Evolutionary conservation across 129 eudicot species (phyloP).

Genomic region (Oenanthe sinensis): DNA sequence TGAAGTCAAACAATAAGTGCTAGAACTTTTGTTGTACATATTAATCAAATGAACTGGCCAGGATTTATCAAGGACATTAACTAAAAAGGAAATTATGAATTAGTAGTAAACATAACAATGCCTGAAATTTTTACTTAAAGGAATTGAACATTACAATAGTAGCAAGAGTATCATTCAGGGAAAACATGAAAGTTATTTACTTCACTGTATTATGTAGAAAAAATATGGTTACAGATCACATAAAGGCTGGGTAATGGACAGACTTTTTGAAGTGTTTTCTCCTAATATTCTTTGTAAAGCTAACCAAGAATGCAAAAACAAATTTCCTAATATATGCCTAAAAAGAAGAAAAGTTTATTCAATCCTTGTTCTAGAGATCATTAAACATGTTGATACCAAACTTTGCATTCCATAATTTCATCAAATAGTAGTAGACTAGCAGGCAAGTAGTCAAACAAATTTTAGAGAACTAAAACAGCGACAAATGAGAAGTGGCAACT

Average conservation of each 20-base stretch:
- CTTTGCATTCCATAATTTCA: neutral
- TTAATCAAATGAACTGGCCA: neutral
- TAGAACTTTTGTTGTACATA: neutral
- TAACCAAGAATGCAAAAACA: neutral
- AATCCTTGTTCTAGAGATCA: neutral
- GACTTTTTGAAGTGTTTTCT: neutral
- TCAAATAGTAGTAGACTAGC: neutral
- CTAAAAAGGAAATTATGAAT: neutral
- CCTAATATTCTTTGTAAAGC: neutral
- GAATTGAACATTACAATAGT: neutral
- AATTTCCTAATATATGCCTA: neutral
- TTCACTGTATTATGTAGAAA: neutral
- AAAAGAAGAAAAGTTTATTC: neutral
- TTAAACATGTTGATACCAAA: neutral
- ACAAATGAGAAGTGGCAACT: neutral
- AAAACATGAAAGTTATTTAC: neutral
- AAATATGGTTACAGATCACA: neutral
- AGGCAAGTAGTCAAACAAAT: neutral
- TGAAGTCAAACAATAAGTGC: neutral
- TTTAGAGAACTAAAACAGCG: neutral
- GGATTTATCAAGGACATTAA: neutral
- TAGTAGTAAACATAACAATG: neutral
- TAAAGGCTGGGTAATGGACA: neutral
- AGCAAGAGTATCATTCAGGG: neutral
- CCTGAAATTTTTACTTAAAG: neutral